Conservation (phyloP, 768 basidiomycete species). For the Calvatia gigantea region DNA sequence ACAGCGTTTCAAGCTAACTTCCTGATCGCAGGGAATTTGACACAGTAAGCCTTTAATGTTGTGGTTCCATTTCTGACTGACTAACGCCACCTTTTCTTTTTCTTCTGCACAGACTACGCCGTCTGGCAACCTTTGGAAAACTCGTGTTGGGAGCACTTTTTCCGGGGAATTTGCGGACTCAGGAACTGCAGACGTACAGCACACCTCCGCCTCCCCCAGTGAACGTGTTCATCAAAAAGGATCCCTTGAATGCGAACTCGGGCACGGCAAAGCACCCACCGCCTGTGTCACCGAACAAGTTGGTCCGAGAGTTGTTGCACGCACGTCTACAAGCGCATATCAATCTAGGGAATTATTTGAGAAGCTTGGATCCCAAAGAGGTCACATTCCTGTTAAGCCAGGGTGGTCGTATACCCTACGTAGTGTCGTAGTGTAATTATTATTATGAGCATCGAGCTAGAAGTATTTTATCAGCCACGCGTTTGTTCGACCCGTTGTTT, state of each 20-base stretch:
- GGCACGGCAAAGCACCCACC: conserved; percentile 15
- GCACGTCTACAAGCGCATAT: conserved; percentile 26
- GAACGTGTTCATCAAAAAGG: conserved; percentile 38
- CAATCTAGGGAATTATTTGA: conserved; percentile 21
- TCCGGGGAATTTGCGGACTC: conserved; percentile 18
- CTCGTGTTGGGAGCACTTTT: conserved; percentile 32
- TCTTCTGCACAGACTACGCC: conserved; percentile 24
- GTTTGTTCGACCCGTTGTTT: neutral
- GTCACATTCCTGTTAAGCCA: conserved; percentile 18
- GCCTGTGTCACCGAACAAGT: conserved; percentile 20
- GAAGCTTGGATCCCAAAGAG: conserved; percentile 14
- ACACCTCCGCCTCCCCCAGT: conserved; percentile 35
- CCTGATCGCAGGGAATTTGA: conserved; percentile 27
- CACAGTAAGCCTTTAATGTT: conserved; percentile 21
- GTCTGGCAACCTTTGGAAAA: conserved; percentile 34
- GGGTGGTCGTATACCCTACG: conserved; percentile 17
- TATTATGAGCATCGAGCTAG: neutral
- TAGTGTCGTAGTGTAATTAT: neutral
- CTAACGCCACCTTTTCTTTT: too few species aligned
- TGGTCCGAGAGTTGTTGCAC: conserved; percentile 28
- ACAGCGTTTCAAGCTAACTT: neutral
- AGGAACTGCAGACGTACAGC: conserved; percentile 31
- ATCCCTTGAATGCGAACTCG: conserved; percentile 15
- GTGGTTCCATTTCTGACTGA: neutral
- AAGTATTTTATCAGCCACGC: neutral